Evolutionary conservation across 1,284 basidiomycete genomes (phyloP).

Genomic region (Apiotrichum siamense): DNA sequence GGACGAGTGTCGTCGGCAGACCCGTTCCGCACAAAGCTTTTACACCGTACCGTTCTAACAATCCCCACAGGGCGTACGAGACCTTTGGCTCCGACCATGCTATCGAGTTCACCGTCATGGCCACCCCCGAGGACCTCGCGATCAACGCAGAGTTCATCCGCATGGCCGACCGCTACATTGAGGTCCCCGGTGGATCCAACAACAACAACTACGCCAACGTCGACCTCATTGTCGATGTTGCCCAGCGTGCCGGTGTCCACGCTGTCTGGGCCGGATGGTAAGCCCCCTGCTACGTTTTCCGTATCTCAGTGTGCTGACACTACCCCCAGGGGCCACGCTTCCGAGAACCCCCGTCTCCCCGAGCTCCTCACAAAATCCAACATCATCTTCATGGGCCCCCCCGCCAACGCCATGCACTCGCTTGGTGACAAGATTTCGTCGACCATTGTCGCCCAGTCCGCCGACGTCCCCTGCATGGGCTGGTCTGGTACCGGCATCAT

Average conservation of each 20-base stretch:
- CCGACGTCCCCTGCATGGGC: conserved; percentile 96
- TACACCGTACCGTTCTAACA: neutral
- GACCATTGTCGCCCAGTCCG: conserved; percentile 97
- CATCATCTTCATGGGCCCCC: conserved; percentile 98
- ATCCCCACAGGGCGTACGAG: conserved; percentile 83
- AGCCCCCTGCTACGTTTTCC: conserved; percentile 14
- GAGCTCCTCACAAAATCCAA: conserved; percentile 88
- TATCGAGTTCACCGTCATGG: conserved; percentile 99
- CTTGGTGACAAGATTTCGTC: conserved; percentile 99
- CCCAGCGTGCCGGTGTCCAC: conserved; percentile 93
- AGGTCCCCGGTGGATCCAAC: conserved; percentile 96
- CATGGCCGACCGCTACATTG: conserved; percentile 99
- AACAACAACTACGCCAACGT: conserved; percentile 99
- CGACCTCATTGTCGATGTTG: conserved; percentile 97
- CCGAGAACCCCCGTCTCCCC: conserved; percentile 97
- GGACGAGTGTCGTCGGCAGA: no score
- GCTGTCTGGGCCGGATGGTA: conserved; percentile 99
- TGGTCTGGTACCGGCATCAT: conserved; percentile 97
- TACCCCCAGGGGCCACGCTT: conserved; percentile 84
- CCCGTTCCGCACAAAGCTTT: no score
- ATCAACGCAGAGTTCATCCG: conserved; percentile 99
- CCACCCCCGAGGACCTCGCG: conserved; percentile 90
- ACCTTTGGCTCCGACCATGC: conserved; percentile 94
- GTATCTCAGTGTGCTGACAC: neutral
- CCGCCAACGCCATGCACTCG: conserved; percentile 97